A percentile compares a stretch with the other conserved stretches of the same genome.
Conservation (phyloP, 164 flowering plant species). For the Platanus orientalis region DNA sequence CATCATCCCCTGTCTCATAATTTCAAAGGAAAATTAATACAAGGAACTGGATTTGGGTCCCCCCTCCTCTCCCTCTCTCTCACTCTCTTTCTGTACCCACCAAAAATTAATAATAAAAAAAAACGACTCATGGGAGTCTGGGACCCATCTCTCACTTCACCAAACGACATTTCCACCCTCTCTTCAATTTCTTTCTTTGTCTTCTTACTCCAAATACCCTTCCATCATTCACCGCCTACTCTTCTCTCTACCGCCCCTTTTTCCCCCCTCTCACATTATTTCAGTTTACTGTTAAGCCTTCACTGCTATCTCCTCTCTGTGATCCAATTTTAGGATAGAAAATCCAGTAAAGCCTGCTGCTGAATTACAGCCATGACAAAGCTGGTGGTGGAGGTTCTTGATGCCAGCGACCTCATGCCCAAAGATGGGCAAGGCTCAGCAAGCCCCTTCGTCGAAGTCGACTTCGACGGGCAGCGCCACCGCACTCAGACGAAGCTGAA, state of each 20-base stretch:
- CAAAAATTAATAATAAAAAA: constrained; percentile 1
- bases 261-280: constrained; percentile 6
- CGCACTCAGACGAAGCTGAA: constrained; percentile 60
- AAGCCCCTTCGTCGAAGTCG: constrained; percentile 75
- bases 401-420: constrained; percentile 81
- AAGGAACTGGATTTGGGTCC: no score
- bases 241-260: constrained; percentile 11
- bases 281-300: background rate
- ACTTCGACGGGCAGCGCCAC: constrained; percentile 52
- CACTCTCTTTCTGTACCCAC: constrained; percentile 3
- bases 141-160: constrained; percentile 18
- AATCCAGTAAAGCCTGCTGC: background rate
- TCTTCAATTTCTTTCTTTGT: constrained; percentile 15
- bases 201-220: constrained; percentile 25
- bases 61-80: background rate
- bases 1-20: background rate
- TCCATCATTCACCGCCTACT: constrained; percentile 18
- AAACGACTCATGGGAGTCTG: constrained; percentile 1
- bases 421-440: constrained; percentile 86
- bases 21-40: background rate
- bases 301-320: background rate
- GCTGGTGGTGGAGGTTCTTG: constrained; percentile 72
- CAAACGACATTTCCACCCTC: constrained; percentile 17
- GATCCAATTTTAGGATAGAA: background rate
- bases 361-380: constrained; percentile 33